Conservation (phyloP, 495 filamentous ascomycete species). For the Trichoderma virens region DNA sequence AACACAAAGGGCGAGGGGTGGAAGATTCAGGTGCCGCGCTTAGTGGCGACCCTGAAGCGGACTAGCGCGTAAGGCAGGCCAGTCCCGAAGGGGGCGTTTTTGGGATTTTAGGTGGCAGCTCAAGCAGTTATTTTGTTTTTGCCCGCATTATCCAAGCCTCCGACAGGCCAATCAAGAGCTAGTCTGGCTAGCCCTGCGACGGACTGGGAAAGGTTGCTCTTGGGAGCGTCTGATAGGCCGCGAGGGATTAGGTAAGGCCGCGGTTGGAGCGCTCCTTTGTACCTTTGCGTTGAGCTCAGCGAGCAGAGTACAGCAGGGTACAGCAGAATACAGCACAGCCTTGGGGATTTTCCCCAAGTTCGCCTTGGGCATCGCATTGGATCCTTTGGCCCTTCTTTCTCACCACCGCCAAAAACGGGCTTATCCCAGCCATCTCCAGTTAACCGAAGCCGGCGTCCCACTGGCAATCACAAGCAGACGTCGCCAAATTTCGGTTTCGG, state of each 20-base stretch:
- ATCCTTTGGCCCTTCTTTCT: constrained; percentile 2
- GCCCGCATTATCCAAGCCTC: background rate
- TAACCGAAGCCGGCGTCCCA: background rate
- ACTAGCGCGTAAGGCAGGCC: background rate
- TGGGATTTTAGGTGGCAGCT: background rate
- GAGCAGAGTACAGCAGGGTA: too few species aligned
- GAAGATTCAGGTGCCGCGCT: constrained; percentile 13
- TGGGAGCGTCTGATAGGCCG: background rate
- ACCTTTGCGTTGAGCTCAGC: background rate
- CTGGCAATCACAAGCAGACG: constrained; percentile 1
- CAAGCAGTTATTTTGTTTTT: background rate
- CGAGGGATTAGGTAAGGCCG: background rate
- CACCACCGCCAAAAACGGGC: constrained; percentile 1
- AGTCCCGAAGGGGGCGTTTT: background rate
- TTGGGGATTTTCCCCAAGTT: too few species aligned
- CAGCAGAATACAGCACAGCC: too few species aligned
- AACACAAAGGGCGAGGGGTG: constrained; percentile 15
- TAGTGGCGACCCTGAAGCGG: background rate
- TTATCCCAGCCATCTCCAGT: background rate
- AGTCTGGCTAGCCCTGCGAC: constrained; percentile 5
- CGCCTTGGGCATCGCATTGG: too few species aligned
- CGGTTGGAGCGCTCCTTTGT: background rate
- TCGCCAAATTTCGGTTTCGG: background rate
- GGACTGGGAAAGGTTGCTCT: background rate
- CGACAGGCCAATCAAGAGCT: background rate